Conservation (phyloP, 768 basidiomycete genomes). For the Lactarius tabidus region DNA sequence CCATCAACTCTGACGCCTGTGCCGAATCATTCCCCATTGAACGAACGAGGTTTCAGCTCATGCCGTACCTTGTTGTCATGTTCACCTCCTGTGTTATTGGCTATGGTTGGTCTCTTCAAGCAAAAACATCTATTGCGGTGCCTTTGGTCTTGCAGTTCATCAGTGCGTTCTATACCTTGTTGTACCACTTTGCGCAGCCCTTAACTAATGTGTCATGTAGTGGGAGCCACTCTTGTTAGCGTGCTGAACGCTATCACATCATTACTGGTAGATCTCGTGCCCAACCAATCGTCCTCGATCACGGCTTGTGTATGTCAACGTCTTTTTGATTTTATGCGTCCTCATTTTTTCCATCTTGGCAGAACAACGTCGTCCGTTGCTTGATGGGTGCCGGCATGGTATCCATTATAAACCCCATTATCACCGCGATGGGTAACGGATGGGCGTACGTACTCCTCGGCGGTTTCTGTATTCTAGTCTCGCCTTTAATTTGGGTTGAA, state of each 20-base stretch:
- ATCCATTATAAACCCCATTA: constrained; percentile 58
- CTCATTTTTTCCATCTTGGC: background rate
- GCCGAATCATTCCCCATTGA: constrained; percentile 54
- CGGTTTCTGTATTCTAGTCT: constrained; percentile 42
- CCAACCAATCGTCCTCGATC: constrained; percentile 58
- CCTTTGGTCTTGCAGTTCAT: constrained; percentile 49
- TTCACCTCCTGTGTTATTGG: constrained; percentile 42
- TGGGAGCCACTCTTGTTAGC: constrained; percentile 44
- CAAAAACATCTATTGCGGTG: constrained; percentile 44
- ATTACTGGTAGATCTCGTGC: constrained; percentile 61
- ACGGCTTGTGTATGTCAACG: constrained; percentile 60
- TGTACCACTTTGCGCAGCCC: background rate
- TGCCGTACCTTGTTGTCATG: constrained; percentile 41
- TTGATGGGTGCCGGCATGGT: constrained; percentile 55
- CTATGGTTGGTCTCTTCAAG: constrained; percentile 60
- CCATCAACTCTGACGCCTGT: constrained; percentile 26
- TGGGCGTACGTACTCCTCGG: constrained; percentile 69
- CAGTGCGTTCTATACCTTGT: constrained; percentile 29
- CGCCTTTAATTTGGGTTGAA: constrained; percentile 50
- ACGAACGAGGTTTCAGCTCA: constrained; percentile 47
- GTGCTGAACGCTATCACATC: constrained; percentile 59
- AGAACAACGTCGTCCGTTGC: constrained; percentile 75
- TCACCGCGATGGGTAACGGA: constrained; percentile 55
- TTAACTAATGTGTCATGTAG: constrained; percentile 32
- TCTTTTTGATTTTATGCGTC: background rate